Percentiles rank a stretch among this genome's conserved stretches.
phyloP scores from a whole-genome alignment of 306 rosid genomes.

The Trichosanthes cucumerina region DNA sequence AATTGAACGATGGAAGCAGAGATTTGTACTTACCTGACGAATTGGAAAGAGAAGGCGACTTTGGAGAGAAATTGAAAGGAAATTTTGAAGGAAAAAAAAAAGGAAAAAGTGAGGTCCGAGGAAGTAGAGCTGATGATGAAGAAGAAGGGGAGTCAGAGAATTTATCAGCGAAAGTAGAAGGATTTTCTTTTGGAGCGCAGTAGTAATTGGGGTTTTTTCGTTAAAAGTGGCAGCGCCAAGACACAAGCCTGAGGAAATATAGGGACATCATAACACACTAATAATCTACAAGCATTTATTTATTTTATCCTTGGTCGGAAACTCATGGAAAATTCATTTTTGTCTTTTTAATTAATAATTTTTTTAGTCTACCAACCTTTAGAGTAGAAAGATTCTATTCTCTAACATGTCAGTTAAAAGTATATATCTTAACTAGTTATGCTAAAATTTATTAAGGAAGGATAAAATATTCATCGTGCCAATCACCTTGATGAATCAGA shows the following conservation, averaged over 20 bases:
- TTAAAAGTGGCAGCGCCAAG: not conserved
- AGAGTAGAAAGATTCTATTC: no score
- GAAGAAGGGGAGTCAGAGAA: not conserved
- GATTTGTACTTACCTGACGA: conserved; percentile 6
- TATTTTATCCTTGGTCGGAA: not conserved
- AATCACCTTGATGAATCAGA: no score
- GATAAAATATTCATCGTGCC: no score
- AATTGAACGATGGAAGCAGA: conserved; percentile 4
- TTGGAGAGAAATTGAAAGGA: not conserved
- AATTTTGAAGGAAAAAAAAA: not conserved
- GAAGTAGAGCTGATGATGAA: conserved; percentile 1
- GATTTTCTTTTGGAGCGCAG: not conserved
- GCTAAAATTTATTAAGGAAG: no score
- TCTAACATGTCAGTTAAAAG: no score
- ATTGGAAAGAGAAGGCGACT: not conserved
- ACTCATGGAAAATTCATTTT: not conserved
- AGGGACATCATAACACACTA: not conserved
- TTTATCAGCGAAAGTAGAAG: not conserved
- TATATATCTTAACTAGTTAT: no score
- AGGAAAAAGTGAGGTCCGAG: not conserved
- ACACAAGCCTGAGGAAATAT: conserved; percentile 3
- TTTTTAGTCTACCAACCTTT: no score
- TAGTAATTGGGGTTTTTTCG: conserved; percentile 4
- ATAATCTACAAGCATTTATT: not conserved
- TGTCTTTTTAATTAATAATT: not conserved